phyloP scores from a whole-genome alignment of 177 flowering plant species.

The Tripterygium wilfordii region DNA sequence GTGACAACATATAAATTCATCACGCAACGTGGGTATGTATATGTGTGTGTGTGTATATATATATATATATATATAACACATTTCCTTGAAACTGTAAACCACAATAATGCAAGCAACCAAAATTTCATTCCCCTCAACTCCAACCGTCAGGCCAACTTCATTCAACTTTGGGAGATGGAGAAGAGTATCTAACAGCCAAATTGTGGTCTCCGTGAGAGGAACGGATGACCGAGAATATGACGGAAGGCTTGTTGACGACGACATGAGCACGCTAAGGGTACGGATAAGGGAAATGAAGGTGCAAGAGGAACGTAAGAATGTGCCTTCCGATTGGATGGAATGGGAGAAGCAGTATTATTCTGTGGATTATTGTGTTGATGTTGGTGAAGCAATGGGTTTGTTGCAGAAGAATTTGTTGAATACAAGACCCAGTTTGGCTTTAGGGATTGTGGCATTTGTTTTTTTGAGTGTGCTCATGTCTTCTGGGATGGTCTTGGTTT shows the following conservation, averaged over 20 bases:
- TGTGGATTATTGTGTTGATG: conserved; percentile 7
- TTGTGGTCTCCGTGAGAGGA: background rate
- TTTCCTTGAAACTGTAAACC: no score
- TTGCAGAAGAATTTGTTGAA: conserved; percentile 26
- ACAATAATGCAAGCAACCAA: no score
- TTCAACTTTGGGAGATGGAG: no score
- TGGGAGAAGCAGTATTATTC: conserved; percentile 30
- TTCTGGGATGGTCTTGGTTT: conserved; percentile 3
- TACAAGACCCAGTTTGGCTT: conserved; percentile 29
- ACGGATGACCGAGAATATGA: conserved; percentile 6
- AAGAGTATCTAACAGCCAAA: no score
- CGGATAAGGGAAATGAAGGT: conserved; percentile 18
- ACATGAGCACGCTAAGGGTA: conserved; percentile 27
- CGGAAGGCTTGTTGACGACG: conserved; percentile 22
- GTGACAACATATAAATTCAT: no score
- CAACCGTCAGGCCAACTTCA: no score
- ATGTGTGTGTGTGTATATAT: no score
- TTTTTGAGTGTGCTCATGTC: conserved; percentile 14
- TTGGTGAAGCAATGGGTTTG: conserved; percentile 13
- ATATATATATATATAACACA: no score
- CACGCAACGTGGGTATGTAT: no score
- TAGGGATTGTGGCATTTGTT: conserved; percentile 20
- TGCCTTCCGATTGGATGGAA: conserved; percentile 24
- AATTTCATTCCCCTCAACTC: no score
- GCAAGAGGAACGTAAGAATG: conserved; percentile 5